Percentiles rank a stretch among this genome's conserved stretches.
Evolutionary conservation across 2,329 filamentous ascomycete genomes (phyloP).

Genomic region (Teratosphaeria pseudoeucalypti): DNA sequence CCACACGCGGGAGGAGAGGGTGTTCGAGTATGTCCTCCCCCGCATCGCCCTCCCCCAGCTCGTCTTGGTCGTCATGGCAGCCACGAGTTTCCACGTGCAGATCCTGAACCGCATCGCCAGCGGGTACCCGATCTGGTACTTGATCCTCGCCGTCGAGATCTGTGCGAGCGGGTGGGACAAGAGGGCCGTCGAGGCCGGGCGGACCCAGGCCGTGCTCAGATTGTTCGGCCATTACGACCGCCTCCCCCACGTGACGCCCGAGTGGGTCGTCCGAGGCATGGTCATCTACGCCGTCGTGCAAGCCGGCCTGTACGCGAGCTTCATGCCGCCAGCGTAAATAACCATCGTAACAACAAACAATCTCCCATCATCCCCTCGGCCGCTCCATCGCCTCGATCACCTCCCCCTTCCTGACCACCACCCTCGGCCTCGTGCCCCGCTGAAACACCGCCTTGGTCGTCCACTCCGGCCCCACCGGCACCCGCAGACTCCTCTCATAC

Average conservation of each 20-base stretch:
- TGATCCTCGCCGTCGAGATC: conserved; percentile 53
- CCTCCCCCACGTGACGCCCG: conserved; percentile 8
- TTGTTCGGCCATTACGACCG: conserved; percentile 13
- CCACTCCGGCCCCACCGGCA: conserved; percentile 92
- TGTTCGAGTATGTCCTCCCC: conserved; percentile 23
- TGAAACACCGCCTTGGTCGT: conserved; percentile 93
- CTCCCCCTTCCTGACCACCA: conserved; percentile 75
- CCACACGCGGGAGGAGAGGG: conserved; percentile 1
- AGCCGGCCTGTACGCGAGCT: conserved; percentile 73
- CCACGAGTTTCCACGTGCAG: conserved; percentile 83
- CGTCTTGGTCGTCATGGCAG: conserved; percentile 57
- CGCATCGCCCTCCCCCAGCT: conserved; percentile 64
- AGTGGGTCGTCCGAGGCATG: conserved; percentile 52
- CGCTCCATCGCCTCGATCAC: conserved; percentile 79
- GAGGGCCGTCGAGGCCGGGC: not conserved
- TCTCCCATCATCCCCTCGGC: conserved; percentile 35
- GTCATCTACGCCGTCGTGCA: conserved; percentile 77
- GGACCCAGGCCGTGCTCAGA: not conserved
- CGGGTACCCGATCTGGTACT: conserved; percentile 82
- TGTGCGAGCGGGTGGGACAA: conserved; percentile 4
- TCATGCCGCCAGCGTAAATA: conserved; percentile 66
- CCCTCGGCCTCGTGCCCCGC: conserved; percentile 73
- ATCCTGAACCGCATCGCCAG: conserved; percentile 85
- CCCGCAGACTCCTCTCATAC: conserved; percentile 77
- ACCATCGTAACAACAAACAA: not conserved